Evolutionary conservation across 768 basidiomycete species (phyloP).

Genomic region (Lactifluus hygrophoroides): DNA sequence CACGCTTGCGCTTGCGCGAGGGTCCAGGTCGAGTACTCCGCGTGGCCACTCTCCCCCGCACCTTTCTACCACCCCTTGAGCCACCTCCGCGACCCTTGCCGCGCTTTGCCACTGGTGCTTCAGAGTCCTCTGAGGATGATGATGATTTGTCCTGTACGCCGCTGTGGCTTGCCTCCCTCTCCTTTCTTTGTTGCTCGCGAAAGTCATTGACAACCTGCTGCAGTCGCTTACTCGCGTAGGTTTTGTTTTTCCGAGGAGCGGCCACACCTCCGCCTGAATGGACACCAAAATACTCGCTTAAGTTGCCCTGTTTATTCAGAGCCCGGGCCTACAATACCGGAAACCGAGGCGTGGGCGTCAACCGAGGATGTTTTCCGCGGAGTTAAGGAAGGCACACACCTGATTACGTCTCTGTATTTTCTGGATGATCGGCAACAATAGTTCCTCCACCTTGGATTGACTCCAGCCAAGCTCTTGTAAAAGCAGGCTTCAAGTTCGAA

Average conservation of each 20-base stretch:
- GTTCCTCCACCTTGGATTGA: slow-evolving; percentile 76
- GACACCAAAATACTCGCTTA: slow-evolving; percentile 69
- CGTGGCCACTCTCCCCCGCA: slow-evolving; percentile 11
- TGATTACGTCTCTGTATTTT: slow-evolving; percentile 77
- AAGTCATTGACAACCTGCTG: slow-evolving; percentile 82
- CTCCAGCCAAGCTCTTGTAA: slow-evolving; percentile 76
- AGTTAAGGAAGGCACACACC: slow-evolving; percentile 33
- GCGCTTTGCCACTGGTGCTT: background rate
- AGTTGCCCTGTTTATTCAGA: slow-evolving; percentile 66
- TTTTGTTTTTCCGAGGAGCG: slow-evolving; percentile 73
- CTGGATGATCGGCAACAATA: slow-evolving; percentile 86
- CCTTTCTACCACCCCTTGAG: background rate
- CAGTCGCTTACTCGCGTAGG: slow-evolving; percentile 78
- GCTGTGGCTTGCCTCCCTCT: slow-evolving; percentile 17
- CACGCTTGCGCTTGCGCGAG: slow-evolving; percentile 16
- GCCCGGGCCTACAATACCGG: slow-evolving; percentile 48
- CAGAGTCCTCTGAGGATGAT: background rate
- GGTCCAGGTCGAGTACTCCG: slow-evolving; percentile 12
- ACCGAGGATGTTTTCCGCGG: background rate
- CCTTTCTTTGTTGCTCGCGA: slow-evolving; percentile 38
- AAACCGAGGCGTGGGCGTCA: background rate
- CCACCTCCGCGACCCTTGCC: background rate
- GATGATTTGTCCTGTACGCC: background rate
- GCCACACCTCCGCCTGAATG: slow-evolving; percentile 56
- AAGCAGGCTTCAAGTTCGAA: slow-evolving; percentile 44